phyloP scores from a whole-genome alignment of 23 red algal species.

The Pyropia haitanensis region DNA sequence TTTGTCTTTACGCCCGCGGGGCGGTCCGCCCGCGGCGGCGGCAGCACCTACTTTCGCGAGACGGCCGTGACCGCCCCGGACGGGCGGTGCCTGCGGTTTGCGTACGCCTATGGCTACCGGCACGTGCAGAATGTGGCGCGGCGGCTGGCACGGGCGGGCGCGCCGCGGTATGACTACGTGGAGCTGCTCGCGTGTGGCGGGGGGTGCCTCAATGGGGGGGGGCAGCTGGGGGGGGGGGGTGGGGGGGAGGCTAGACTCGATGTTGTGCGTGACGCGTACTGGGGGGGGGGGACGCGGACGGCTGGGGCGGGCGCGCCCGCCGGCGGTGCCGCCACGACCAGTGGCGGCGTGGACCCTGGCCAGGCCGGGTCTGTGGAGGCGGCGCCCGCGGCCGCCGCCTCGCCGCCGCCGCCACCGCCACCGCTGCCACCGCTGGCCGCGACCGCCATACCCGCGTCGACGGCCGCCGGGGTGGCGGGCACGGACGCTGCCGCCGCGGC shows the following conservation, averaged over 20 bases:
- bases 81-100: conserved; percentile 39
- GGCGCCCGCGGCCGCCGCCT: too few relatives aligned
- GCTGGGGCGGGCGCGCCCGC: too few relatives aligned
- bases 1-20: neutral
- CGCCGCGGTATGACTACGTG: conserved; percentile 51
- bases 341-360: too few relatives aligned
- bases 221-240: conserved; percentile 22
- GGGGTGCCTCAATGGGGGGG: conserved; percentile 82
- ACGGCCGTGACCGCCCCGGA: conserved; percentile 9
- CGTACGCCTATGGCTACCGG: conserved; percentile 73
- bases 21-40: conserved; percentile 17
- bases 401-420: too few relatives aligned
- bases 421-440: too few relatives aligned
- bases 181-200: conserved; percentile 86
- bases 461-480: too few relatives aligned
- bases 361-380: too few relatives aligned
- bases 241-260: neutral
- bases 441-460: too few relatives aligned
- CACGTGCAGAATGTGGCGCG: conserved; percentile 83
- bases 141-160: conserved; percentile 15
- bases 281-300: too few relatives aligned
- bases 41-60: conserved; percentile 18
- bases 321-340: too few relatives aligned
- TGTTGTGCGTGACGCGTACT: too few relatives aligned
- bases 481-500: too few relatives aligned